phyloP scores from a whole-genome alignment of 306 rosid species.

The Trifolium subterraneum region DNA sequence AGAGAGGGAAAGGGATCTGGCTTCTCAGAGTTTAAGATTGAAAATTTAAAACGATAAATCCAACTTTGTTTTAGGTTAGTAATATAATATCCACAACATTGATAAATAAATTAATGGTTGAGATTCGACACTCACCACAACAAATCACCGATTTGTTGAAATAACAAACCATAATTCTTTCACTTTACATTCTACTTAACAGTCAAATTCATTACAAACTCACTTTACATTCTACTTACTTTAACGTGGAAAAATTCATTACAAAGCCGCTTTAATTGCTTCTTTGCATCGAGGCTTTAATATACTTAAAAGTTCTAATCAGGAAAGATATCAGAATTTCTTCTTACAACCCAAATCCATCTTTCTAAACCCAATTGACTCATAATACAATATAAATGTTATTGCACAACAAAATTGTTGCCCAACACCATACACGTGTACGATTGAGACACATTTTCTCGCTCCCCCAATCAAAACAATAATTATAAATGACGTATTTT shows the following conservation, averaged over 20 bases:
- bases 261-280: slow-evolving; percentile 21
- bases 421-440: not conserved
- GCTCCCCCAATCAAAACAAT: not conserved
- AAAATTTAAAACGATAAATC: not conserved
- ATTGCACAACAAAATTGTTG: not conserved
- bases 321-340: not conserved
- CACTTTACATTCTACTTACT: not conserved
- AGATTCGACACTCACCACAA: too few species aligned
- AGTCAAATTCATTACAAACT: not conserved
- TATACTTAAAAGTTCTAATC: not conserved
- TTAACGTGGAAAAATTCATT: not conserved
- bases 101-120: not conserved
- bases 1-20: not conserved
- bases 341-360: slow-evolving; percentile 1
- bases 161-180: not conserved
- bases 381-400: not conserved
- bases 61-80: not conserved
- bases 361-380: slow-evolving; percentile 15
- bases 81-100: not conserved
- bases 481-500: not conserved
- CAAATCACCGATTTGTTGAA: not conserved
- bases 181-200: not conserved
- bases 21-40: not conserved
- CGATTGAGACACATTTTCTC: not conserved
- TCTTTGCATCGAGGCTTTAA: not conserved